These are phyloP conservation scores for Claviceps purpurea DNA, from an alignment of 2,329 filamentous ascomycete species.

Conservation along the genomic window DNA sequence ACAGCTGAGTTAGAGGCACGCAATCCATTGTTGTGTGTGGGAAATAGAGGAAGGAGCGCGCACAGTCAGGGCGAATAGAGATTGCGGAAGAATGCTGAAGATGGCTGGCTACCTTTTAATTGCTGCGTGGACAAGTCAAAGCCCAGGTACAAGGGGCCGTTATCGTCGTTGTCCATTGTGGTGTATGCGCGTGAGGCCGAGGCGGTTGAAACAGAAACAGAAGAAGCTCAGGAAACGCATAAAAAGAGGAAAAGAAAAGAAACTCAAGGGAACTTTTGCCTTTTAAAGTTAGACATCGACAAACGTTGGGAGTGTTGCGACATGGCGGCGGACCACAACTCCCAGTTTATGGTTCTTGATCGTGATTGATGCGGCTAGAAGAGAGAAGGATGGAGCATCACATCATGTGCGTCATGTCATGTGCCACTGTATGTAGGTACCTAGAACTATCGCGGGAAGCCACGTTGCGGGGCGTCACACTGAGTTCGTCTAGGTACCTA, in stretches of 20 bases:
- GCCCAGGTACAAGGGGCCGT: constrained; percentile 64
- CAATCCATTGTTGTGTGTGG: neutral
- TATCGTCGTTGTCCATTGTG: neutral
- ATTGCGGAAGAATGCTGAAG: neutral
- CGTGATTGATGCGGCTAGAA: constrained; percentile 1
- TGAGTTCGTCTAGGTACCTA: no score
- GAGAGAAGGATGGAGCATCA: no score
- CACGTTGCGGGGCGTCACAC: no score
- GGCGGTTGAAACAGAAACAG: neutral
- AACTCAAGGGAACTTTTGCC: neutral
- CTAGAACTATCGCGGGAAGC: no score
- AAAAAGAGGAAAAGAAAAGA: neutral
- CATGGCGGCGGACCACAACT: neutral
- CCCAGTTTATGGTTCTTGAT: neutral
- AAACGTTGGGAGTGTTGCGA: neutral
- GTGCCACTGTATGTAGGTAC: no score
- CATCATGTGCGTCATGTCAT: no score
- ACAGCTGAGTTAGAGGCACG: neutral
- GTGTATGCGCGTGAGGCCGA: neutral
- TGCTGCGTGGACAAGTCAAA: constrained; percentile 97
- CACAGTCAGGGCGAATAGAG: neutral
- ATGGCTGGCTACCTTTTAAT: constrained; percentile 55
- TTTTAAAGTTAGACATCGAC: neutral
- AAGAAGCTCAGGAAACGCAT: neutral
- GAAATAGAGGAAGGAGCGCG: neutral